phyloP scores from a whole-genome alignment of 2,329 filamentous ascomycete species.

The Cladosporium sp. region DNA sequence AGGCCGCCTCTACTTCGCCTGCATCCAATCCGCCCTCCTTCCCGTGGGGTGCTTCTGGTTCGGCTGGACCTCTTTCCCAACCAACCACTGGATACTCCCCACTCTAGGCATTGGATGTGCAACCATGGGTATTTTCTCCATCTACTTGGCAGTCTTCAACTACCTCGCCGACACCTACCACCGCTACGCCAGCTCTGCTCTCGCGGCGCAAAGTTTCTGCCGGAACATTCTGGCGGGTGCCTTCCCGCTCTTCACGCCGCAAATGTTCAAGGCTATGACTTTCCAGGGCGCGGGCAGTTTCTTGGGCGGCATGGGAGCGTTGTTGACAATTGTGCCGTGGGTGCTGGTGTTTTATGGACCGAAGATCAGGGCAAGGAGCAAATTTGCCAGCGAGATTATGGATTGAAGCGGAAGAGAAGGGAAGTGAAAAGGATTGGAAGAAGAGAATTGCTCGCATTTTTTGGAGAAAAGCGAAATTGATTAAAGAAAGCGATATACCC shows the following conservation, averaged over 20 bases:
- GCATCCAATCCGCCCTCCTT: conserved; percentile 68
- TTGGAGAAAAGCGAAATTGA: too few relatives aligned
- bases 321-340: conserved; percentile 81
- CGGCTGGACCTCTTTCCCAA: conserved; percentile 62
- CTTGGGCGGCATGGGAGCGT: conserved; percentile 64
- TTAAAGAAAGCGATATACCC: too few relatives aligned
- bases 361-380: conserved; percentile 69
- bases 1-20: conserved; percentile 76
- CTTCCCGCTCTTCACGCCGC: conserved; percentile 72
- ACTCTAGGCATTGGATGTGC: conserved; percentile 66
- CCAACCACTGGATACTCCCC: conserved; percentile 69
- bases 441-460: too few relatives aligned
- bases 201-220: conserved; percentile 83
- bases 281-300: conserved; percentile 68
- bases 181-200: conserved; percentile 75
- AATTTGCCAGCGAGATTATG: conserved; percentile 58
- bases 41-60: conserved; percentile 80
- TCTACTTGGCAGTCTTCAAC: conserved; percentile 88
- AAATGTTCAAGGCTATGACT: conserved; percentile 70
- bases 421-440: too few relatives aligned
- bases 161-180: conserved; percentile 88
- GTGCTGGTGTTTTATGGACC: conserved; percentile 75
- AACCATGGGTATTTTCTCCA: conserved; percentile 79
- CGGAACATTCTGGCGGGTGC: conserved; percentile 77
- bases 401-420: conserved; percentile 7